Conservation (phyloP, 2,329 filamentous ascomycete species). For the Drechslerella stenobrocha region DNA sequence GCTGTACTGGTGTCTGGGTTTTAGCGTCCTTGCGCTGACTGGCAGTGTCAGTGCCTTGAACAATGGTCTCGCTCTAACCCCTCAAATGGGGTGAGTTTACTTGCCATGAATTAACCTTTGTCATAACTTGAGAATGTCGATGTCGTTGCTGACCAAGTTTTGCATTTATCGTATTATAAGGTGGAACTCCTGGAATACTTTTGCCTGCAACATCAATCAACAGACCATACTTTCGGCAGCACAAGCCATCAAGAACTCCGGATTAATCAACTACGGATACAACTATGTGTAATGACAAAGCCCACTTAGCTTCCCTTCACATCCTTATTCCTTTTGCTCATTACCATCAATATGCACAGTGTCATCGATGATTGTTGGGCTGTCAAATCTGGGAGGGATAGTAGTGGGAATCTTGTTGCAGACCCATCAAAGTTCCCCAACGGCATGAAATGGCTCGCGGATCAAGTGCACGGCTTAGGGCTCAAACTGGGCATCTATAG, state of each 20-base stretch:
- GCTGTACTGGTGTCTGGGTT: too few relatives aligned
- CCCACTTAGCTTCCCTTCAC: slow-evolving; percentile 1
- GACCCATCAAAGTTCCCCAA: slow-evolving; percentile 43
- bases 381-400: slow-evolving; percentile 52
- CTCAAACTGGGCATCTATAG: slow-evolving; percentile 52
- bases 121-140: slow-evolving; percentile 14
- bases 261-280: slow-evolving; percentile 62
- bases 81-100: slow-evolving; percentile 38
- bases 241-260: slow-evolving; percentile 59
- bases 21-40: slow-evolving; percentile 10
- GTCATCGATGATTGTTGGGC: slow-evolving; percentile 52
- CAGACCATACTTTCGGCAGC: slow-evolving; percentile 59
- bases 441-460: slow-evolving; percentile 49
- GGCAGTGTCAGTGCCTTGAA: slow-evolving; percentile 12
- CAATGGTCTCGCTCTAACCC: slow-evolving; percentile 25
- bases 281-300: slow-evolving; percentile 61
- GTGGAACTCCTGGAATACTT: slow-evolving; percentile 61
- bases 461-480: slow-evolving; percentile 43
- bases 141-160: slow-evolving; percentile 50
- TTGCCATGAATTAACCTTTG: slow-evolving; percentile 47
- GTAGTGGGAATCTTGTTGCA: slow-evolving; percentile 39
- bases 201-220: slow-evolving; percentile 61
- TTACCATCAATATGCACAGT: slow-evolving; percentile 40
- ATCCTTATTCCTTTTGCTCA: slow-evolving; percentile 14
- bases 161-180: slow-evolving; percentile 47